These are phyloP conservation scores for Fusarium beomiforme DNA, from an alignment of 2,329 filamentous ascomycete genomes.

Conservation along the genomic window DNA sequence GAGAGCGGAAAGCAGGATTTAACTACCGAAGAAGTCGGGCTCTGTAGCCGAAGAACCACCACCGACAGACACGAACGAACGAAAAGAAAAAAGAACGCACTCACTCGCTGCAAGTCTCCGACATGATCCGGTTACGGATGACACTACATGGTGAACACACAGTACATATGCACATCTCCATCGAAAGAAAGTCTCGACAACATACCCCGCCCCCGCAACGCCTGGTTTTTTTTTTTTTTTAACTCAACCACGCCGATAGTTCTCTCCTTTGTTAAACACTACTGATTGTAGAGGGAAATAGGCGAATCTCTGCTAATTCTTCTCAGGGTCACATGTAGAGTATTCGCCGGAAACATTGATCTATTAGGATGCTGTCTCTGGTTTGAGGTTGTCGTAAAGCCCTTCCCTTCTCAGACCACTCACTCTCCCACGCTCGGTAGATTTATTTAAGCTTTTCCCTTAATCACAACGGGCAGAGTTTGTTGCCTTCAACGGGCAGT, in stretches of 20 bases:
- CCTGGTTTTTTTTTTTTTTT: neutral
- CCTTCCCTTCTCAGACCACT: neutral
- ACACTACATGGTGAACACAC: conserved; percentile 29
- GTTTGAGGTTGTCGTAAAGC: neutral
- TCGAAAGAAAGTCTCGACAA: neutral
- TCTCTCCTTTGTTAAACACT: conserved; percentile 1
- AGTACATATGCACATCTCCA: conserved; percentile 16
- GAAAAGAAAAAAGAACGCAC: neutral
- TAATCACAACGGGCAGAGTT: conserved; percentile 10
- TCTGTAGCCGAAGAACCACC: conserved; percentile 11
- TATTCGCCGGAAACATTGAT: neutral
- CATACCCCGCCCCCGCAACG: conserved; percentile 37
- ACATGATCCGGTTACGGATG: conserved; percentile 23
- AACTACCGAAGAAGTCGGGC: conserved; percentile 6
- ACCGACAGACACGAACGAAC: neutral
- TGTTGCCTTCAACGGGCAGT: conserved; percentile 11
- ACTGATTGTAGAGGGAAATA: neutral
- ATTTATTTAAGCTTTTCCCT: conserved; percentile 11
- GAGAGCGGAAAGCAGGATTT: conserved; percentile 4
- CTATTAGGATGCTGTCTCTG: neutral
- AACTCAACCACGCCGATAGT: conserved; percentile 31
- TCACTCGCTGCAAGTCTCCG: conserved; percentile 4
- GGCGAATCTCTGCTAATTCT: neutral
- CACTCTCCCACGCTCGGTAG: neutral
- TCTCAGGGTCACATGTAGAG: neutral